phyloP scores from a whole-genome alignment of 179 eudicot species.

The Monotropa hypopitys region DNA sequence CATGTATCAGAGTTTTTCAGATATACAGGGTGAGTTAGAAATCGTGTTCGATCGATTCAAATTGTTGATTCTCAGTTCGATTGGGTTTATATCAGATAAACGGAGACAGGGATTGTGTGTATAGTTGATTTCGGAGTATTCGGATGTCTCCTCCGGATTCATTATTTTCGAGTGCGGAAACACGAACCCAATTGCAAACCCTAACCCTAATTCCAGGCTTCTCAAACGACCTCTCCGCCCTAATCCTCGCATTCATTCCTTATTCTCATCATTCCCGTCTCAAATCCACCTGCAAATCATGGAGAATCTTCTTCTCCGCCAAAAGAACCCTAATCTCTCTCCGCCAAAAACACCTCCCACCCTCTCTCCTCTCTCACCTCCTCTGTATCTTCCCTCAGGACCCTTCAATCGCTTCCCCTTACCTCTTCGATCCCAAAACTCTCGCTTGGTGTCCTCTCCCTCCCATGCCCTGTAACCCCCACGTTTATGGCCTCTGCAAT shows the following conservation, averaged over 20 bases:
- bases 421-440: conserved; percentile 47
- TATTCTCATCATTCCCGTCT: conserved; percentile 42
- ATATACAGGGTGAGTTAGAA: not conserved
- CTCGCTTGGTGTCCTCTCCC: conserved; percentile 63
- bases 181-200: conserved; percentile 17
- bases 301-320: conserved; percentile 51
- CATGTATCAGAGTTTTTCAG: not conserved
- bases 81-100: not conserved
- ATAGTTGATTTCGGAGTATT: not conserved
- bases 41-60: not conserved
- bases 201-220: conserved; percentile 65
- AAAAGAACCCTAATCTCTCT: conserved; percentile 30
- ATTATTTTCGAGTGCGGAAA: conserved; percentile 8
- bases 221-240: conserved; percentile 50
- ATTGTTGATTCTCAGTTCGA: not conserved
- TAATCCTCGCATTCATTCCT: conserved; percentile 55
- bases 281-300: conserved; percentile 54
- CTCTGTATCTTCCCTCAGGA: conserved; percentile 69
- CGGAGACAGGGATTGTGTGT: not conserved
- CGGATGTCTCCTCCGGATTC: conserved; percentile 18
- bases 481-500: conserved; percentile 59
- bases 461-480: conserved; percentile 71
- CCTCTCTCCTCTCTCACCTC: conserved; percentile 29
- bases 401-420: conserved; percentile 62
- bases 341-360: conserved; percentile 20